Evolutionary conservation across 2,329 filamentous ascomycete species (phyloP).

Genomic region (Trichoderma sp.): DNA sequence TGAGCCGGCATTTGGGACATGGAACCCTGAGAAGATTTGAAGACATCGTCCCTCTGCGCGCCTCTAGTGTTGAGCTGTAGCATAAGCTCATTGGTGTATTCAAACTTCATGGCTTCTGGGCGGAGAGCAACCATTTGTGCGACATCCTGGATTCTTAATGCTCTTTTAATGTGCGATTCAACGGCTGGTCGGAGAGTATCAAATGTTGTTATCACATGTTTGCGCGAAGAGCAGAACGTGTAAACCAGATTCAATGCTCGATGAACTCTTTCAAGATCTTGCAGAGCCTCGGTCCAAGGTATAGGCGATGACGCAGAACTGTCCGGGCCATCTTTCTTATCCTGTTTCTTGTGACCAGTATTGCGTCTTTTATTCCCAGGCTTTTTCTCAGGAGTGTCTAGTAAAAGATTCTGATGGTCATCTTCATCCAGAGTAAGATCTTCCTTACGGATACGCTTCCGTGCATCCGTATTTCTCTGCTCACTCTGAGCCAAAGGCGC

Average conservation of each 20-base stretch:
- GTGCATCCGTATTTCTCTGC: not conserved
- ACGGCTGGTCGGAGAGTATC: conserved; percentile 83
- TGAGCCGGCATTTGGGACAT: conserved; percentile 50
- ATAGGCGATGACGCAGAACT: conserved; percentile 34
- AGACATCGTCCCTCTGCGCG: conserved; percentile 61
- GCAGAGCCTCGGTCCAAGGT: conserved; percentile 74
- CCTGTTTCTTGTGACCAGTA: not conserved
- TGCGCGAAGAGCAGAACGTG: conserved; percentile 91
- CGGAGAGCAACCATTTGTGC: conserved; percentile 76
- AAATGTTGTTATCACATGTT: conserved; percentile 88
- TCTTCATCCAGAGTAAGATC: not conserved
- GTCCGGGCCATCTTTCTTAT: conserved; percentile 15
- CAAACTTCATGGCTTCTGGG: conserved; percentile 76
- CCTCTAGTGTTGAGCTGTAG: conserved; percentile 77
- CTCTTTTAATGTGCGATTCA: conserved; percentile 73
- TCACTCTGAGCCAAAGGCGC: not conserved
- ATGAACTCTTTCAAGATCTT: conserved; percentile 70
- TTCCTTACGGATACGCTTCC: not conserved
- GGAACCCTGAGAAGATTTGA: conserved; percentile 50
- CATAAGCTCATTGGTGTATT: conserved; percentile 81
- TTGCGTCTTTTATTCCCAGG: not conserved
- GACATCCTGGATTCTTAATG: conserved; percentile 73
- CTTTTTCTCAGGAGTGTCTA: not conserved
- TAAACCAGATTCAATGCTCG: conserved; percentile 87
- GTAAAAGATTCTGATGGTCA: not conserved